These are phyloP conservation scores for Ceratobasidium sp. DNA, from an alignment of 1,284 basidiomycete species.

Conservation along the genomic window DNA sequence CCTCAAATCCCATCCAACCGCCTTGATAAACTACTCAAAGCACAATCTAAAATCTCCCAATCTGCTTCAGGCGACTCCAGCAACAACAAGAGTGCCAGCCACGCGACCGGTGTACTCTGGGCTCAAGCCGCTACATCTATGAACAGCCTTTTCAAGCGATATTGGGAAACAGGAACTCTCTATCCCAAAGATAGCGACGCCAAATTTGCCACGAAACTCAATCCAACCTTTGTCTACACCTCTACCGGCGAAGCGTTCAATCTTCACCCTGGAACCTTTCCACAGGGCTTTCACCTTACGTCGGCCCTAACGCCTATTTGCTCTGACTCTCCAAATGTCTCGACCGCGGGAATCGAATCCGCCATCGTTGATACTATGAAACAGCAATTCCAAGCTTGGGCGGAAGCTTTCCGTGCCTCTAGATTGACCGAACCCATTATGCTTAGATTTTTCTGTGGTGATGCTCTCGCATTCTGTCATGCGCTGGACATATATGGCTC, in stretches of 20 bases:
- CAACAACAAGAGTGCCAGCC: slow-evolving; percentile 1
- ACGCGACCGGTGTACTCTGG: slow-evolving; percentile 26
- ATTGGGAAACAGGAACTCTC: slow-evolving; percentile 32
- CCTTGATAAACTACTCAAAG: neutral
- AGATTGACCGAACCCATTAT: neutral
- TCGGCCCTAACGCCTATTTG: slow-evolving; percentile 9
- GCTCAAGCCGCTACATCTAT: slow-evolving; percentile 1
- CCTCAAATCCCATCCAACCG: neutral
- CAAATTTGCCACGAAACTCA: neutral
- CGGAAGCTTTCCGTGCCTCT: neutral
- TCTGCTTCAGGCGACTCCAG: neutral
- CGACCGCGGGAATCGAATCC: neutral
- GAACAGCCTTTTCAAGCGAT: neutral
- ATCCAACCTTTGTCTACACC: slow-evolving; percentile 23
- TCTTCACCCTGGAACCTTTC: slow-evolving; percentile 20
- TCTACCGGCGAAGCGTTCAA: slow-evolving; percentile 7
- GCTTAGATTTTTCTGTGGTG: slow-evolving; percentile 11
- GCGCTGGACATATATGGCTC: neutral
- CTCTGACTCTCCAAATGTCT: neutral
- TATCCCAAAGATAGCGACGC: neutral
- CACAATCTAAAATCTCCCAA: neutral
- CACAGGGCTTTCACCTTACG: slow-evolving; percentile 14
- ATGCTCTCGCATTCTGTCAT: slow-evolving; percentile 21
- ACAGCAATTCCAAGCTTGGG: slow-evolving; percentile 18
- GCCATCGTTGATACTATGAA: neutral